These are phyloP conservation scores for Carex arenaria DNA, from an alignment of 202 grass and related monocot species.

Conservation along the genomic window DNA sequence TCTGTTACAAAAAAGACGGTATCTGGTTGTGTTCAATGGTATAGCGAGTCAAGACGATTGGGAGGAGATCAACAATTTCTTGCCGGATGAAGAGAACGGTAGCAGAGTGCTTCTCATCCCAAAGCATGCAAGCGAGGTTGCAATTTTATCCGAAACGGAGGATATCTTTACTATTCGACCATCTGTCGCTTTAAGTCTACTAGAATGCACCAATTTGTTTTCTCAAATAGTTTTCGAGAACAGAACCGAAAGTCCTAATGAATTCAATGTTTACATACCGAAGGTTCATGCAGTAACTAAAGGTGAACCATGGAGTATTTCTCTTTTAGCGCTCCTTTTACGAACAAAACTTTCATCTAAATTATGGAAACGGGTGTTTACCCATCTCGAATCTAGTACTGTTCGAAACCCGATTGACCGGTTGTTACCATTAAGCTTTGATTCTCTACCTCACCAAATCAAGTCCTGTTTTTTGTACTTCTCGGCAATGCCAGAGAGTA, in stretches of 20 bases:
- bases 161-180: slow-evolving; percentile 21
- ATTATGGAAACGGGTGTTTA: slow-evolving; percentile 40
- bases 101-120: slow-evolving; percentile 45
- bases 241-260: slow-evolving; percentile 13
- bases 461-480: slow-evolving; percentile 72
- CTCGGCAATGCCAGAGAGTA: slow-evolving; percentile 38
- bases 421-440: slow-evolving; percentile 48
- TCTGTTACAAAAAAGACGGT: slow-evolving; percentile 28
- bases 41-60: slow-evolving; percentile 37
- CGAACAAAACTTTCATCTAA: slow-evolving; percentile 28
- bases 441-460: slow-evolving; percentile 48
- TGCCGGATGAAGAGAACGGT: slow-evolving; percentile 36
- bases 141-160: slow-evolving; percentile 26
- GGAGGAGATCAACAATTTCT: slow-evolving; percentile 36
- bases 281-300: slow-evolving; percentile 44
- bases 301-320: slow-evolving; percentile 44
- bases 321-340: slow-evolving; percentile 40
- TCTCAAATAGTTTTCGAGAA: slow-evolving; percentile 20
- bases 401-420: slow-evolving; percentile 32
- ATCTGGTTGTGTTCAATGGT: slow-evolving; percentile 49
- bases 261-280: slow-evolving; percentile 30
- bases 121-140: slow-evolving; percentile 29
- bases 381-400: slow-evolving; percentile 34
- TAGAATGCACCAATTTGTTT: slow-evolving; percentile 31
- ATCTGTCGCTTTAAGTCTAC: slow-evolving; percentile 14